A percentile compares a stretch with the other conserved stretches of the same genome.
Evolutionary conservation across 2,329 filamentous ascomycete species (phyloP).

Genomic region (Fusarium illudens): DNA sequence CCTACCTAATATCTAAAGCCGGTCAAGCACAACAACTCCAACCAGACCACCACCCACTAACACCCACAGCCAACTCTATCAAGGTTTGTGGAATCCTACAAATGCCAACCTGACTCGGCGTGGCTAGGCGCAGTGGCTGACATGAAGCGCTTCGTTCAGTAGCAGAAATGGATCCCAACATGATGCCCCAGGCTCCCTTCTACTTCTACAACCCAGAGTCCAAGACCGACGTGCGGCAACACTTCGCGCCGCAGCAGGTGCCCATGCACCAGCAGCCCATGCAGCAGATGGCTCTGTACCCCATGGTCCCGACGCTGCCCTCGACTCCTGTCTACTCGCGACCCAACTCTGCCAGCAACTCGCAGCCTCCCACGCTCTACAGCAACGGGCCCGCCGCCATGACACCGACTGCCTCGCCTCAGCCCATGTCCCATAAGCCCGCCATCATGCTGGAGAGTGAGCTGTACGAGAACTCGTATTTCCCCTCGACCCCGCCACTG

Average conservation of each 20-base stretch:
- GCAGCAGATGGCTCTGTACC: conserved; percentile 62
- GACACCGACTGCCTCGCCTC: conserved; percentile 80
- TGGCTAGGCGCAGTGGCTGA: conserved; percentile 25
- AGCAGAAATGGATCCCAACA: conserved; percentile 70
- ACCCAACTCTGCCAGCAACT: conserved; percentile 71
- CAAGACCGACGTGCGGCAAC: conserved; percentile 74
- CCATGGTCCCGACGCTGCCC: conserved; percentile 65
- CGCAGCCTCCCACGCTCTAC: conserved; percentile 67
- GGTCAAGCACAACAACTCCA: conserved; percentile 7
- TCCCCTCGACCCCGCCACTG: conserved; percentile 86
- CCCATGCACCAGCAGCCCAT: conserved; percentile 58
- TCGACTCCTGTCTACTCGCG: conserved; percentile 71
- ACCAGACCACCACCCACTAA: conserved; percentile 23
- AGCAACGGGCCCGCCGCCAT: conserved; percentile 68
- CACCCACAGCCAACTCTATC: conserved; percentile 20
- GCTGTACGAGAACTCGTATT: conserved; percentile 73
- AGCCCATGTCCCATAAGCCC: conserved; percentile 78
- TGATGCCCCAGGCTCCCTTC: conserved; percentile 72
- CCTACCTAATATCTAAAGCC: conserved; percentile 41
- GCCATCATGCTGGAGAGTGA: conserved; percentile 83
- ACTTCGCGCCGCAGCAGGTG: conserved; percentile 73
- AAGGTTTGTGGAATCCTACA: conserved; percentile 38
- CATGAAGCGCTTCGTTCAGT: conserved; percentile 4
- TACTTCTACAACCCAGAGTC: conserved; percentile 88
- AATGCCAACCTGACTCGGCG: conserved; percentile 16